Evolutionary conservation across 495 filamentous ascomycete species (phyloP), one percentile per base, ranked within the genome.

Genomic region (Penicillium angulare): DNA sequence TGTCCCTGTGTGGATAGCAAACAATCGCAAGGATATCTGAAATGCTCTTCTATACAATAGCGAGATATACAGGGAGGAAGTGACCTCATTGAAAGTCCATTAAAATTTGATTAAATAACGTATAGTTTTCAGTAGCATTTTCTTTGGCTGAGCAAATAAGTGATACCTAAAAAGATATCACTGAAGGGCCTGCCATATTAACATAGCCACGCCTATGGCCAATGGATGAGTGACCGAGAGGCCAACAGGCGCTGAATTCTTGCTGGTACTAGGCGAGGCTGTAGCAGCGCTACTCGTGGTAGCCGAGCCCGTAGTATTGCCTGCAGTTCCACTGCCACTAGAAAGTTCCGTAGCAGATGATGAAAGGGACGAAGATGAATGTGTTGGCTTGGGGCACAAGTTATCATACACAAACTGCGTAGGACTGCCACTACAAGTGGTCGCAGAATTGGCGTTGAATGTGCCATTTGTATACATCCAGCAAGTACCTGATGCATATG

Each of bases 391-490:
- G 40, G 58, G 58, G 34, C 58, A 61, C 38, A 35, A 1, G 48
- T 61, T 61, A 2, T 61, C 46, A 46, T 59, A 59, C 45, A 63
- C 56, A 49, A 51, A 59, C 45, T 59, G 51, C 31, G 55, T 20
- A 27, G 57, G 35, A 34, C 12, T 32, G 34, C 54, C 60, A 43
- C 13, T 57, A 50, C 60, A 64, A 47, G 50, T 31, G 43, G 43
- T 55, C 36, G 23, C 50, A 57, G 43, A 47, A 10, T 2, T 48
- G 49, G 53, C 47, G 26, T 61, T 34, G 34, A 31, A 64, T 51
- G 57, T 64, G 47, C 60, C 60, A 40, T 53, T 55, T 35, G 60
- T 44, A 53, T 61, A 64, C 6, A 64, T 24, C 60, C 60, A 61
- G 50, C 60, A 64, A 45, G 3, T 55, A 17, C 60, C 60, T 12